A percentile compares a stretch with the other conserved stretches of the same genome.
phyloP scores from a whole-genome alignment of 2,329 filamentous ascomycete species.

The Conoideocrella luteorostrata region DNA sequence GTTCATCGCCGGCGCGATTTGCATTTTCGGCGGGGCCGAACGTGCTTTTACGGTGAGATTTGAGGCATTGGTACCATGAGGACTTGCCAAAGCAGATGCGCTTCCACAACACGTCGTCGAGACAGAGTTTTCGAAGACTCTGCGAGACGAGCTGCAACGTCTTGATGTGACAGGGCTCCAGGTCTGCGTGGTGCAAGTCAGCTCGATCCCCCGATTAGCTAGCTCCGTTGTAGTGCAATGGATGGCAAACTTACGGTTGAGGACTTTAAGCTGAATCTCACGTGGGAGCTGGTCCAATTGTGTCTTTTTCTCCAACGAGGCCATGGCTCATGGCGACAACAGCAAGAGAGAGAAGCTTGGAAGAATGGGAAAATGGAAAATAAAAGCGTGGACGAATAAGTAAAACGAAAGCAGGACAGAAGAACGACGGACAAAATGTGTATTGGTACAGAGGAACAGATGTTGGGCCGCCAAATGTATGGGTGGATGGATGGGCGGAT shows the following conservation, averaged over 20 bases:
- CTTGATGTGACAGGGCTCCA: slow-evolving; percentile 42
- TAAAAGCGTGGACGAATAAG: no score
- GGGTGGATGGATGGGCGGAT: not conserved
- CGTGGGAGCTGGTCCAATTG: slow-evolving; percentile 49
- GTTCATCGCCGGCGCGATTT: not conserved
- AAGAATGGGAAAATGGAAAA: not conserved
- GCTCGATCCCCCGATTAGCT: not conserved
- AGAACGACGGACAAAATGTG: not conserved
- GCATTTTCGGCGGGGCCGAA: slow-evolving; percentile 18
- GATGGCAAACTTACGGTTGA: slow-evolving; percentile 45
- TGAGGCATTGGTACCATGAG: slow-evolving; percentile 55
- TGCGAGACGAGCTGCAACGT: slow-evolving; percentile 63
- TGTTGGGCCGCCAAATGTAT: not conserved
- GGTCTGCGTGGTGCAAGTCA: slow-evolving; percentile 19
- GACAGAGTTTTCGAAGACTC: slow-evolving; percentile 57
- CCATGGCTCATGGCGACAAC: slow-evolving; percentile 22
- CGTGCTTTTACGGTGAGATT: slow-evolving; percentile 30
- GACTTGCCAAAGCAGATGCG: slow-evolving; percentile 67
- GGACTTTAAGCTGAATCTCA: slow-evolving; percentile 58
- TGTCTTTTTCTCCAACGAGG: slow-evolving; percentile 14
- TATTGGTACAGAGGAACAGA: no score
- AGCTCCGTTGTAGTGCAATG: not conserved
- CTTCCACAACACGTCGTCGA: slow-evolving; percentile 74
- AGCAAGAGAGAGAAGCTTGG: slow-evolving; percentile 1
- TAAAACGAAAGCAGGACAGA: no score